Percentiles rank a stretch among this genome's conserved stretches.
Evolutionary conservation across 2,329 filamentous ascomycete species (phyloP).

Genomic region (Colletotrichum melonis): DNA sequence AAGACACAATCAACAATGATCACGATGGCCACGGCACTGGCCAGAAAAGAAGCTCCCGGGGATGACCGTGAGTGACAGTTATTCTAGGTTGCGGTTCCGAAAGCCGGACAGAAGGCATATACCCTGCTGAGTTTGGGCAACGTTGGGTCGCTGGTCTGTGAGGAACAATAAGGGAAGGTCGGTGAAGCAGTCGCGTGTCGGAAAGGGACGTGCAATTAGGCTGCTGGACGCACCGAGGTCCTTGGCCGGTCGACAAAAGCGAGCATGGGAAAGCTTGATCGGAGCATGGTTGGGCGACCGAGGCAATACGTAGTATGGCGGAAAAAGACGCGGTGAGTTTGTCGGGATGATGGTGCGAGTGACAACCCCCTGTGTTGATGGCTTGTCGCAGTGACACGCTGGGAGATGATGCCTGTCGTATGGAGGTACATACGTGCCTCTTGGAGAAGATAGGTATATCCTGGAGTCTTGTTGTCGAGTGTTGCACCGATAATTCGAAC

Average conservation of each 20-base stretch:
- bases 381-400: neutral
- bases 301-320: neutral
- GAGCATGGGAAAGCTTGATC: neutral
- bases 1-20: neutral
- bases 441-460: neutral
- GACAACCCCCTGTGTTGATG: neutral
- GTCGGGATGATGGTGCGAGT: neutral
- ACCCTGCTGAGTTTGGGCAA: neutral
- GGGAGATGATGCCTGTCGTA: constrained; percentile 10
- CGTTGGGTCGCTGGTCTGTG: neutral
- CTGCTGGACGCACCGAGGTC: constrained; percentile 16
- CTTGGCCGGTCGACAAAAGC: neutral
- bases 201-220: constrained; percentile 2
- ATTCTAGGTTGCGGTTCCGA: constrained; percentile 15
- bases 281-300: neutral
- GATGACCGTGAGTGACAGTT: neutral
- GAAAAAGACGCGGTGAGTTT: neutral
- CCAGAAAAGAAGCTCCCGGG: neutral
- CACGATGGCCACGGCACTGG: neutral
- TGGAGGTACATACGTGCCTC: neutral
- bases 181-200: constrained; percentile 2
- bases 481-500: neutral
- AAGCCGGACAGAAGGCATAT: neutral
- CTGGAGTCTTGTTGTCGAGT: neutral
- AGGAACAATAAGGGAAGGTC: constrained; percentile 4